These are phyloP conservation scores for Oryza meridionalis DNA, from an alignment of 176 grass and related monocot species.

Conservation along the genomic window DNA sequence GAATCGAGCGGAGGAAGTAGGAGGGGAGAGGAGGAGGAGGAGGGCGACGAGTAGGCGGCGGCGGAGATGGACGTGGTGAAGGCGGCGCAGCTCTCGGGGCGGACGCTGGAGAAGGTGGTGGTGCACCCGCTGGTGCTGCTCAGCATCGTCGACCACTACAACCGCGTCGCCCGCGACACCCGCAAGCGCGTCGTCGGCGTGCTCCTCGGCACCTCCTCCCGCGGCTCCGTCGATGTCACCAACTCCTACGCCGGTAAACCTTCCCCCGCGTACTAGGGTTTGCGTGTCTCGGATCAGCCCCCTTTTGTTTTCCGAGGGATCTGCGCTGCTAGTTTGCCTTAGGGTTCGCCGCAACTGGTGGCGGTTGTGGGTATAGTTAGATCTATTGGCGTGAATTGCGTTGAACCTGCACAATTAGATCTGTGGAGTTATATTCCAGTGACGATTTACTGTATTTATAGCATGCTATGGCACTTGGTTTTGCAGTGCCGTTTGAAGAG, in stretches of 20 bases:
- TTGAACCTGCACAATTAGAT: slow-evolving; percentile 26
- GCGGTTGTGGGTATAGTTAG: slow-evolving; percentile 13
- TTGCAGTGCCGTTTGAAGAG: slow-evolving; percentile 92
- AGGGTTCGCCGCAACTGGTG: slow-evolving; percentile 9
- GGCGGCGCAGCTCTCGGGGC: slow-evolving; percentile 80
- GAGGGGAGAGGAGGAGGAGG: not conserved
- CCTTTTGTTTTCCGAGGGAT: not conserved
- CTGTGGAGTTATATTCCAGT: slow-evolving; percentile 3
- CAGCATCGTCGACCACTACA: slow-evolving; percentile 99
- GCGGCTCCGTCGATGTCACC: slow-evolving; percentile 84
- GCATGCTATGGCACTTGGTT: not conserved
- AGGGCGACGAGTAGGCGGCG: not conserved
- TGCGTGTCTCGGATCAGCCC: not conserved
- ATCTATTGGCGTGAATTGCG: slow-evolving; percentile 16
- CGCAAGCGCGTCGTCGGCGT: slow-evolving; percentile 94
- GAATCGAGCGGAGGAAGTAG: slow-evolving; percentile 1
- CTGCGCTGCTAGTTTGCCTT: not conserved
- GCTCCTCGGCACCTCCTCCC: slow-evolving; percentile 78
- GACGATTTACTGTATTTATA: not conserved
- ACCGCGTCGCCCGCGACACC: slow-evolving; percentile 91
- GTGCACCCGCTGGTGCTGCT: slow-evolving; percentile 95
- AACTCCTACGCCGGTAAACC: slow-evolving; percentile 92
- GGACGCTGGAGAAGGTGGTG: slow-evolving; percentile 83
- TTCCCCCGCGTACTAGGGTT: slow-evolving; percentile 25
- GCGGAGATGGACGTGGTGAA: slow-evolving; percentile 89